phyloP scores from a whole-genome alignment of 176 grass and related monocot genomes.

The Paspalum notatum region DNA sequence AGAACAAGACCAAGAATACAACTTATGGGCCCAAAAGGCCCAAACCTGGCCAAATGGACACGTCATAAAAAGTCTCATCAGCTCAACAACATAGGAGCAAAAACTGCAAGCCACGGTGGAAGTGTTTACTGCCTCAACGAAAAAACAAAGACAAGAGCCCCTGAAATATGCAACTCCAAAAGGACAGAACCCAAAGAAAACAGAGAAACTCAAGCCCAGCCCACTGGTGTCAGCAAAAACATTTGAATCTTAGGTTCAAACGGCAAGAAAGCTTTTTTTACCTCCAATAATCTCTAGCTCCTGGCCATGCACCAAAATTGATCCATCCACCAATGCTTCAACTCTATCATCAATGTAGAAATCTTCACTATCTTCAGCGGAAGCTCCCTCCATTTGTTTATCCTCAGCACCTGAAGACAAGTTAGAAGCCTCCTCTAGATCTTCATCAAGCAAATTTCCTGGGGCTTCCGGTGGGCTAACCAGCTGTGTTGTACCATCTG shows the following conservation, averaged over 20 bases:
- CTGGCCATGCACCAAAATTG: slow-evolving; percentile 61
- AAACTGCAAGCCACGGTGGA: slow-evolving; percentile 16
- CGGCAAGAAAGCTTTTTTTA: slow-evolving; percentile 47
- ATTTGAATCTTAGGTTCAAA: slow-evolving; percentile 27
- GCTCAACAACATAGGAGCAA: slow-evolving; percentile 5
- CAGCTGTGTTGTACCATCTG: slow-evolving; percentile 51
- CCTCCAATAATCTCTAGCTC: slow-evolving; percentile 93
- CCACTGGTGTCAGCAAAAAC: slow-evolving; percentile 22
- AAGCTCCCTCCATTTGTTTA: slow-evolving; percentile 49
- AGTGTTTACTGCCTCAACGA: background rate
- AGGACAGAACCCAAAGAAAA: slow-evolving; percentile 20
- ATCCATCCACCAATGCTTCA: slow-evolving; percentile 75
- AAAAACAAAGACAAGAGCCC: slow-evolving; percentile 7
- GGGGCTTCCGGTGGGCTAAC: slow-evolving; percentile 58
- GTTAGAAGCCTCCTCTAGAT: slow-evolving; percentile 52
- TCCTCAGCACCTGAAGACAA: slow-evolving; percentile 40
- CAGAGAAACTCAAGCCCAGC: slow-evolving; percentile 28
- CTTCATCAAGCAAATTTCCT: slow-evolving; percentile 81
- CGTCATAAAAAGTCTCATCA: slow-evolving; percentile 15
- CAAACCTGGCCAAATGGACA: slow-evolving; percentile 27
- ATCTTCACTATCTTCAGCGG: slow-evolving; percentile 59
- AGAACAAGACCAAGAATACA: slow-evolving; percentile 39
- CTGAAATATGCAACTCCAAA: slow-evolving; percentile 33
- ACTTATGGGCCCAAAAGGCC: slow-evolving; percentile 13
- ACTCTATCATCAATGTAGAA: slow-evolving; percentile 86